phyloP scores from a whole-genome alignment of 768 basidiomycete genomes.

The Amanita inopinata region DNA sequence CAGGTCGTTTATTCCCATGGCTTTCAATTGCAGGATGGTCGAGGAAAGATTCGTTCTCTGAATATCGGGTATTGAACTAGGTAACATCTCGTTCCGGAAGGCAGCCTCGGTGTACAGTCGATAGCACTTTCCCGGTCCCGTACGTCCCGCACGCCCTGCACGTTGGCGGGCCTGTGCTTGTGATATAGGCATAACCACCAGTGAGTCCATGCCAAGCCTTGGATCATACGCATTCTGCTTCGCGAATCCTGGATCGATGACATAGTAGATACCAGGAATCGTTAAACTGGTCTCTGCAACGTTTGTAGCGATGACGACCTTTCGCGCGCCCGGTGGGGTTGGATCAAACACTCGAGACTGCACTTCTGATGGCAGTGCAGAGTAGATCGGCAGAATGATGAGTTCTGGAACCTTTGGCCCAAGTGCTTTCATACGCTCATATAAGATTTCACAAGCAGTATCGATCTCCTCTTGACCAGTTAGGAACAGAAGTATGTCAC shows the following conservation, averaged over 20 bases:
- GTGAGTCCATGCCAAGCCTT: constrained; percentile 94
- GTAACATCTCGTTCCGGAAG: constrained; percentile 97
- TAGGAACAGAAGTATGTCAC: constrained; percentile 92
- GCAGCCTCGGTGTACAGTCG: constrained; percentile 97
- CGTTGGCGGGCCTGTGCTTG: constrained; percentile 97
- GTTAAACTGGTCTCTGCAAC: constrained; percentile 98
- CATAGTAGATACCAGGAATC: constrained; percentile 98
- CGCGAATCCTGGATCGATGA: constrained; percentile 96
- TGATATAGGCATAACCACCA: constrained; percentile 97
- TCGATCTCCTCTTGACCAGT: constrained; percentile 99
- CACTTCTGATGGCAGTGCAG: constrained; percentile 94
- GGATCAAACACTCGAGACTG: constrained; percentile 98
- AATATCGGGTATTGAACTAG: constrained; percentile 95
- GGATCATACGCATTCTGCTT: constrained; percentile 99
- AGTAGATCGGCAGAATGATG: constrained; percentile 95
- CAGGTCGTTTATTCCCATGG: constrained; percentile 98
- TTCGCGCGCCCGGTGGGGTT: constrained; percentile 95
- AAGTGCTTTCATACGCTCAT: constrained; percentile 96
- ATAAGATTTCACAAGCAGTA: constrained; percentile 93
- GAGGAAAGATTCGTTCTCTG: constrained; percentile 88
- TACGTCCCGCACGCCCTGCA: constrained; percentile 92
- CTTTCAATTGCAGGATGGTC: constrained; percentile 93
- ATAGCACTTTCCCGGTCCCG: constrained; percentile 97
- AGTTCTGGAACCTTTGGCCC: constrained; percentile 98
- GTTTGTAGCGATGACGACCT: constrained; percentile 99